Conservation (phyloP, 2,329 filamentous ascomycete genomes). For the Laburnicola sp. region DNA sequence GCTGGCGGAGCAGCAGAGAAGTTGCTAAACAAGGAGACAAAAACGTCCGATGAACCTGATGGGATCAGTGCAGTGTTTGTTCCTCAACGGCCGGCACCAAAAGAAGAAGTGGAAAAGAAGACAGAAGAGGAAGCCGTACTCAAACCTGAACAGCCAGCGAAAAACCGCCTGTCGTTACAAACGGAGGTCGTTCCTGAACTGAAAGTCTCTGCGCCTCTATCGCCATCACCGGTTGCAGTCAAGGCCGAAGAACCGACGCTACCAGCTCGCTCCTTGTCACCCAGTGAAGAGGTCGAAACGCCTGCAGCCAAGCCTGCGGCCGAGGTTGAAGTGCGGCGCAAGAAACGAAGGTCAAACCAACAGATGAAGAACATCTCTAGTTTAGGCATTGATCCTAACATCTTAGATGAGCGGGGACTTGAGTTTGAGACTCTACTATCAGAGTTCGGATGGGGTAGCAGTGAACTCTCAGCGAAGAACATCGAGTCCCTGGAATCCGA, state of each 20-base stretch:
- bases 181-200: conserved; percentile 41
- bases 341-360: conserved; percentile 69
- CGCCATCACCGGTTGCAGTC: conserved; percentile 20
- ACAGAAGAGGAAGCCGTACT: conserved; percentile 26
- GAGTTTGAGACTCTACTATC: conserved; percentile 83
- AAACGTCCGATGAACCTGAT: conserved; percentile 71
- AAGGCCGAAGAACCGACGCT: conserved; percentile 29
- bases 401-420: conserved; percentile 75
- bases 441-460: conserved; percentile 86
- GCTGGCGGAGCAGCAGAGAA: conserved; percentile 84
- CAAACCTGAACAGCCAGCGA: conserved; percentile 32
- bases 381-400: conserved; percentile 73
- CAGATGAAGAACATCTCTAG: conserved; percentile 77
- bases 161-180: conserved; percentile 33
- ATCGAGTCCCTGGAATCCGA: conserved; percentile 81
- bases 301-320: conserved; percentile 21
- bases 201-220: conserved; percentile 40
- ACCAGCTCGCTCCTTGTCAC: conserved; percentile 44
- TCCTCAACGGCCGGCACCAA: conserved; percentile 54
- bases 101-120: conserved; percentile 34
- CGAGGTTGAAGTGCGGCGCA: conserved; percentile 56
- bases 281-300: conserved; percentile 23
- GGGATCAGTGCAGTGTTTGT: conserved; percentile 89
- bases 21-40: conserved; percentile 62
- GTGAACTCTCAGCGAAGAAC: conserved; percentile 71